These are phyloP conservation scores for Aspergillus floridensis DNA, from an alignment of 2,329 filamentous ascomycete genomes.

Conservation along the genomic window DNA sequence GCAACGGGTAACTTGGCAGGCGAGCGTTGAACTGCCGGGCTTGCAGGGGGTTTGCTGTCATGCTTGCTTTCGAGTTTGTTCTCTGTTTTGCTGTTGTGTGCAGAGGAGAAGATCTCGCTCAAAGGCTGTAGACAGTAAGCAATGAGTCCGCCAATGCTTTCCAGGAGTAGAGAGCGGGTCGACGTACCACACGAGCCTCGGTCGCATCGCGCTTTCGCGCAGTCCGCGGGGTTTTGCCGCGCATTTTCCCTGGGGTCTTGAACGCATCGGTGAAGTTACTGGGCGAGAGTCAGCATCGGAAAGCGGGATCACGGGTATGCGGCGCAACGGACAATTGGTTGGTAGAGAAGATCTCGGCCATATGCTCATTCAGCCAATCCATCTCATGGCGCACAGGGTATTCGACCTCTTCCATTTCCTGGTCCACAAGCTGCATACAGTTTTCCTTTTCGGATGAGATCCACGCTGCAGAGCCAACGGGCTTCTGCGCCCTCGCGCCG, in stretches of 20 bases:
- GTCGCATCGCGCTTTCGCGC: slow-evolving; percentile 43
- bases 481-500: slow-evolving; percentile 41
- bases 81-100: slow-evolving; percentile 39
- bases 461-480: slow-evolving; percentile 82
- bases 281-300: slow-evolving; percentile 29
- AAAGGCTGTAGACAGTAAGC: slow-evolving; percentile 37
- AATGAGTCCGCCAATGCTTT: slow-evolving; percentile 2
- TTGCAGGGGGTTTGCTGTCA: slow-evolving; percentile 34
- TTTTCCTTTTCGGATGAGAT: slow-evolving; percentile 79
- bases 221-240: slow-evolving; percentile 50
- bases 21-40: slow-evolving; percentile 35
- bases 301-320: slow-evolving; percentile 1
- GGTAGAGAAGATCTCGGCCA: slow-evolving; percentile 87
- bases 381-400: slow-evolving; percentile 91
- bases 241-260: slow-evolving; percentile 60
- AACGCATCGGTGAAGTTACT: slow-evolving; percentile 95
- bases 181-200: slow-evolving; percentile 46
- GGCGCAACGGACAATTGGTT: slow-evolving; percentile 71
- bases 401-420: slow-evolving; percentile 88
- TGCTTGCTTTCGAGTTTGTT: slow-evolving; percentile 32
- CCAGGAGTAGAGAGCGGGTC: not conserved
- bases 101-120: slow-evolving; percentile 48
- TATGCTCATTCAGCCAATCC: slow-evolving; percentile 98
- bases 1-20: slow-evolving; percentile 30
- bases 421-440: slow-evolving; percentile 68